phyloP scores from a whole-genome alignment of 2,329 filamentous ascomycete genomes.

The Exophiala lecanii-corni region DNA sequence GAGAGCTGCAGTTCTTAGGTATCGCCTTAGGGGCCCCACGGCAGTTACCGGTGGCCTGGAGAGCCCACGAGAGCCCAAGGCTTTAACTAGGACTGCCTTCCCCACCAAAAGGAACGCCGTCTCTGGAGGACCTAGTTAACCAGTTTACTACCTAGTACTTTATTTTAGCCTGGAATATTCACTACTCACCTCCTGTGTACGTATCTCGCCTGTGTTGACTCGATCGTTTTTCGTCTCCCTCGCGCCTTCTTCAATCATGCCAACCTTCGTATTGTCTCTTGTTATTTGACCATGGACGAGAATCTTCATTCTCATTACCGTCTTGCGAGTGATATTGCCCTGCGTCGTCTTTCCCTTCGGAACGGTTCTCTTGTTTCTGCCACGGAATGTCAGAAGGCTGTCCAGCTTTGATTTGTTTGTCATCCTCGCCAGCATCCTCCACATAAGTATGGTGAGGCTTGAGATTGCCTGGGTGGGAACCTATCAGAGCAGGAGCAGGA shows the following conservation, averaged over 20 bases:
- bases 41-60: too few relatives aligned
- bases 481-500: background rate
- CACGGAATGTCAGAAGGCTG: background rate
- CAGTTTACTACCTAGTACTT: too few relatives aligned
- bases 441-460: background rate
- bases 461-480: background rate
- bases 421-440: conserved; percentile 1
- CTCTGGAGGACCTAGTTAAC: too few relatives aligned
- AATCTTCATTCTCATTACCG: background rate
- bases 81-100: too few relatives aligned
- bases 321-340: background rate
- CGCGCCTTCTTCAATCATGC: background rate
- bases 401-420: background rate
- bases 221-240: background rate
- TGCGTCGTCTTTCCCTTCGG: background rate
- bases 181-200: too few relatives aligned
- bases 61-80: too few relatives aligned
- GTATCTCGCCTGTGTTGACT: too few relatives aligned
- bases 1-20: too few relatives aligned
- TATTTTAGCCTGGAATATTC: too few relatives aligned
- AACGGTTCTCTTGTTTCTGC: background rate
- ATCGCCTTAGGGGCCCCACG: too few relatives aligned
- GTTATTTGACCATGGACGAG: background rate
- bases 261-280: background rate
- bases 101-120: too few relatives aligned